Conservation (phyloP, 257 asterid species). For the Parsonsia alboflavescens region DNA sequence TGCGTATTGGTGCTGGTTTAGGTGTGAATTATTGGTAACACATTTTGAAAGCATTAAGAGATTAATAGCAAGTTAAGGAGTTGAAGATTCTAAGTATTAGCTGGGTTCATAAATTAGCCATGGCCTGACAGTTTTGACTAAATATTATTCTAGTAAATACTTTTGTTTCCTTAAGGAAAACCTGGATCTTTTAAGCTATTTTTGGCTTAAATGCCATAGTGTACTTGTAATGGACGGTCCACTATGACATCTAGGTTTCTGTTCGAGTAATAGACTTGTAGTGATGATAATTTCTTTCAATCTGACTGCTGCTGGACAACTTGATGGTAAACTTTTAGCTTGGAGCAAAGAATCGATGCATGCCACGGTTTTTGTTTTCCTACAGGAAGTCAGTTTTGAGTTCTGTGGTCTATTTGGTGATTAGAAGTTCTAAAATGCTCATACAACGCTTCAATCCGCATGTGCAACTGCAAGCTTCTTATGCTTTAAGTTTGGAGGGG, state of each 20-base stretch:
- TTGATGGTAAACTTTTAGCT: background rate
- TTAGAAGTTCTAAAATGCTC: background rate
- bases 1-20: background rate
- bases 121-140: background rate
- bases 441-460: background rate
- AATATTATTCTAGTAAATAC: background rate
- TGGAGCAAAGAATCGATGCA: background rate
- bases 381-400: background rate
- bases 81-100: background rate
- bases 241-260: background rate
- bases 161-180: background rate
- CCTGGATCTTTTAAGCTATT: background rate
- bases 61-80: background rate
- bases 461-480: background rate
- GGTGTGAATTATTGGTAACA: background rate
- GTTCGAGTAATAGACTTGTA: background rate
- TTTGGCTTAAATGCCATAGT: too few species aligned
- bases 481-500: background rate
- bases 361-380: background rate
- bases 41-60: background rate
- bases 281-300: background rate
- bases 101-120: background rate
- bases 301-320: background rate
- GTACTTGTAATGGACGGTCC: too few species aligned
- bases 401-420: background rate